Evolutionary conservation across 2,329 filamentous ascomycete species (phyloP), one percentile per base, ranked within the genome.

Genomic region (Ceratocystis colombiana): DNA sequence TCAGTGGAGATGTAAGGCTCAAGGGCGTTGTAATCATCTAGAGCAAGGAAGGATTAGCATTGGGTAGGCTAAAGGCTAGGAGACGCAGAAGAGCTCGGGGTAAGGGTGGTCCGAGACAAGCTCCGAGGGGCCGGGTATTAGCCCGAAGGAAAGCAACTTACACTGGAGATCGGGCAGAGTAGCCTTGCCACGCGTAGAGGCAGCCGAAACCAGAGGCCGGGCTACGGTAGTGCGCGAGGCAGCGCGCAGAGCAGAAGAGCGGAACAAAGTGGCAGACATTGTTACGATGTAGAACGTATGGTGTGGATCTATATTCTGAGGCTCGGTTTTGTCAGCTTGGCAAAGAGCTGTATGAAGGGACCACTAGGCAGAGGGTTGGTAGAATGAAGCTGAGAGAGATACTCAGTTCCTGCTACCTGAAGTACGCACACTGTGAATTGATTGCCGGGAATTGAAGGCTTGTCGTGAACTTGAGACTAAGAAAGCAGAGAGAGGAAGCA

Each of bases 1-100:
- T 94, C 85, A 76, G 88, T 88, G 62, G 88, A 92, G 79, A 96
- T 85, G 73, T 81, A 74, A 63, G 84, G 84, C 80, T 99, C 94
- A 72, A 99, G 90, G 64, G 92, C 94, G 75, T 88, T 90, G 77
- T 96, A 99, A 82, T 96, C 94, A 76, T 97, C 93, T 96, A 71
- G 22, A 57, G 17, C 17, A 45, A 4, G n/a, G 33, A 59, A 61
- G 17, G 12, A 62, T 61, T 25, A 61, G 46, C 22, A 3, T 17
- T 10, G 2, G 7, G 12, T 5, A n/a, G 37, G 37, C 37, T 37
- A 37, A 8, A 8, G 33, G 7, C 33, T 3, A 10, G 37, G 4
- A 53, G 20, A 5, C 12, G 28, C 15, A 25, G 53, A 30, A 30
- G 22, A 30, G 12, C 12, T 55, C 20, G 22, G 28, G 15, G 4